Base-by-base conservation (phyloP, 2,329 filamentous ascomycete genomes). In the Fusarium denticulatum region DNA sequence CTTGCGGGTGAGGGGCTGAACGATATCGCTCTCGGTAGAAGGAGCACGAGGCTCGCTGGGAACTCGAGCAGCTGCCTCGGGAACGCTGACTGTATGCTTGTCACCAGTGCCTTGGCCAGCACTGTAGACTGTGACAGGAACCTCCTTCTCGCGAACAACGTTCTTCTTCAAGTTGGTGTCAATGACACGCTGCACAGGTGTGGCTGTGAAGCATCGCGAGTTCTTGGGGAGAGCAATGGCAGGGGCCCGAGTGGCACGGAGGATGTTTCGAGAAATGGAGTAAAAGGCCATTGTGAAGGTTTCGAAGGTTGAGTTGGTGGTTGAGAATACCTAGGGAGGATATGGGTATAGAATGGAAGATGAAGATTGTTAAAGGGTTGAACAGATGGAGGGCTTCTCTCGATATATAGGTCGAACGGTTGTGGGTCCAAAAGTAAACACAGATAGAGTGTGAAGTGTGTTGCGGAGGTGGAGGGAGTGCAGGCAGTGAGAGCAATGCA, bases 41-140 rank as follows among this genome's bases (percentile, higher is more conserved):
- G 82, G 82, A 36, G 68, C 76, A 10, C 82, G 81, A 56, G 83
- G 83, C 73, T 86, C 81, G 69, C 83, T 80, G 67, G 86, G 82
- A 61, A 85, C 81, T 56, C 83, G 82, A 66, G 83, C 80, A 66
- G 84, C 83, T 45, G 71, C 78, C 43, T 82, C 80, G 46, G 84
- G 80, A 46, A 90, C 88, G 53, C 86, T 86, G 64, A 90, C 88
- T 64, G 84, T 89, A 81, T 86, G 87, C 80, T 88, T 87, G 77
- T 88, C 88, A 64, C 71, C 71, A n/a, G 71, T 74, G n/a, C 86
- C 87, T 74, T 88, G 80, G 60, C 82, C 81, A 49, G 79, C 75
- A 56, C 79, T 76, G 80, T 89, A 90, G 75, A 88, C 82, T 28
- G 88, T 88, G 62, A 89, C 87, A 34, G 88, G 87, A 22, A 90